These are phyloP conservation scores for Tolypocladium pustulatum DNA, from an alignment of 2,329 filamentous ascomycete species.

Conservation along the genomic window DNA sequence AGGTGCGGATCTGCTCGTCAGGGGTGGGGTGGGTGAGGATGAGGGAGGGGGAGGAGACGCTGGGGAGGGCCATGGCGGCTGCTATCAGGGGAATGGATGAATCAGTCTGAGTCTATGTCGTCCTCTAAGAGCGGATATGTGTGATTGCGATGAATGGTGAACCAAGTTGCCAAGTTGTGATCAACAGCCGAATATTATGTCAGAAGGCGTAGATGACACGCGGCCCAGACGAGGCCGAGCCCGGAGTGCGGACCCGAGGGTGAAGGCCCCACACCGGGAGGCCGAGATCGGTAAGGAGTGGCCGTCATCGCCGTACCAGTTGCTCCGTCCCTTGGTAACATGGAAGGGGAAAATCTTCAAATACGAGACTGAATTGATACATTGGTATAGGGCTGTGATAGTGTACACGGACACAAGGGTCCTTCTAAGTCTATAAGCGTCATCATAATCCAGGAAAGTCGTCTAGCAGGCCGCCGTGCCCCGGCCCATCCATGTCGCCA, in stretches of 20 bases:
- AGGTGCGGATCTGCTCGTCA: slow-evolving; percentile 42
- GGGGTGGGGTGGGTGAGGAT: slow-evolving; percentile 45
- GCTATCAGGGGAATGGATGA: too few relatives aligned
- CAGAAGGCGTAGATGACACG: neutral
- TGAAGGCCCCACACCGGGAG: neutral
- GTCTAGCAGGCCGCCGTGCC: neutral
- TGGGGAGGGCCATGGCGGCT: slow-evolving; percentile 6
- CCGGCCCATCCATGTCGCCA: neutral
- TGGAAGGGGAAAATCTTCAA: too few relatives aligned
- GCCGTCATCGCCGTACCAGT: neutral
- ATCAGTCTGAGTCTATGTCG: too few relatives aligned
- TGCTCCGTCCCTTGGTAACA: neutral
- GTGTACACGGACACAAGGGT: neutral
- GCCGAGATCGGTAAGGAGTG: neutral
- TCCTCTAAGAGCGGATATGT: neutral
- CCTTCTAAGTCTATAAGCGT: neutral
- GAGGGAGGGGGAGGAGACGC: slow-evolving; percentile 12
- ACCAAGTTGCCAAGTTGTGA: neutral
- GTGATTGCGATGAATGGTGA: neutral
- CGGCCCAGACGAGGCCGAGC: neutral
- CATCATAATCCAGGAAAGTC: neutral
- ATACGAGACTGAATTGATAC: neutral
- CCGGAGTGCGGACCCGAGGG: neutral
- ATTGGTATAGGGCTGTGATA: neutral
- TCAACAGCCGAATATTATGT: neutral